A percentile compares a stretch with the other conserved stretches of the same genome.
These are phyloP conservation scores for Penicillium coprophilum DNA, from an alignment of 495 filamentous ascomycete species.

Conservation along the genomic window DNA sequence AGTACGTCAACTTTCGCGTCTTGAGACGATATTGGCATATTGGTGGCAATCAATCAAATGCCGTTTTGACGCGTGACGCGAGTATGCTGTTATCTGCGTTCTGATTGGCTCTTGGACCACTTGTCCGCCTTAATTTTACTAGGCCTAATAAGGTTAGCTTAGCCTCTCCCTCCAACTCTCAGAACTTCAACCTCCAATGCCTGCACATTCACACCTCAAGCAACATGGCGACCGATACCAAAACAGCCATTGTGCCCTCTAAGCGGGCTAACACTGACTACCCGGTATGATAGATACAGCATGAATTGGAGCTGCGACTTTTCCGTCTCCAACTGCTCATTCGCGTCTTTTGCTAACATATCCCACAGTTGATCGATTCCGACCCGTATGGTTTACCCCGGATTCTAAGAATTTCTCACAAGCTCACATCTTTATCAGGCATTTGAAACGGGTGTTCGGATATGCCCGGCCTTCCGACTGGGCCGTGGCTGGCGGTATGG, in stretches of 20 bases:
- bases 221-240: slow-evolving; percentile 59
- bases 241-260: slow-evolving; percentile 66
- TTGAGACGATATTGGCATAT: no score
- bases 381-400: slow-evolving; percentile 73
- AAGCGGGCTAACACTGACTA: slow-evolving; percentile 74
- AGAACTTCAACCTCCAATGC: slow-evolving; percentile 32
- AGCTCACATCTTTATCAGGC: slow-evolving; percentile 55
- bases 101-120: slow-evolving; percentile 12
- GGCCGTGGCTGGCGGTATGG: slow-evolving; percentile 60
- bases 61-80: slow-evolving; percentile 16
- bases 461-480: slow-evolving; percentile 89
- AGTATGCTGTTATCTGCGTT: slow-evolving; percentile 17
- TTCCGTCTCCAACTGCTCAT: neutral
- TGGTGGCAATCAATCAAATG: slow-evolving; percentile 13
- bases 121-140: slow-evolving; percentile 21
- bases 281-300: slow-evolving; percentile 58
- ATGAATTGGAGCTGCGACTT: neutral
- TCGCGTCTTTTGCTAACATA: slow-evolving; percentile 29
- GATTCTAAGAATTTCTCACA: slow-evolving; percentile 12
- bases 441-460: slow-evolving; percentile 81
- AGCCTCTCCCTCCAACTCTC: slow-evolving; percentile 28
- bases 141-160: slow-evolving; percentile 27
- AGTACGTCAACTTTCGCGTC: neutral
- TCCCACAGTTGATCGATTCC: slow-evolving; percentile 84
- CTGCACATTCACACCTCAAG: slow-evolving; percentile 24